phyloP scores from a whole-genome alignment of 306 rosid species.

The Vigna hirtella region DNA sequence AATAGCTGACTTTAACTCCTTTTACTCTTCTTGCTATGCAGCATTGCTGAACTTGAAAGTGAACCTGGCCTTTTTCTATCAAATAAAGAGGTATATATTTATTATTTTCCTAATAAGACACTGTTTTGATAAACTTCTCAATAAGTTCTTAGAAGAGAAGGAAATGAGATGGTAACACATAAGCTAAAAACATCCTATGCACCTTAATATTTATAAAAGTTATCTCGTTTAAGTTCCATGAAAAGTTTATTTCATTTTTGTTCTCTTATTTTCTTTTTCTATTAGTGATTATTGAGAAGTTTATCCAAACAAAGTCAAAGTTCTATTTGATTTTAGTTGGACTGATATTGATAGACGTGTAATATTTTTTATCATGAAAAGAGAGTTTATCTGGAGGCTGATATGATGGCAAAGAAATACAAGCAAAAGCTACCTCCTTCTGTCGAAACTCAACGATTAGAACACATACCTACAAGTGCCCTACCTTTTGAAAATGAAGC shows the following conservation, averaged over 20 bases:
- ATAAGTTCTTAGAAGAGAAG: not conserved
- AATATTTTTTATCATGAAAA: constrained; percentile 29
- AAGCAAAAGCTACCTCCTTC: constrained; percentile 67
- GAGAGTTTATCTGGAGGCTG: constrained; percentile 83
- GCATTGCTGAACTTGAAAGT: constrained; percentile 93
- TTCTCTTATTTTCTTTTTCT: not conserved
- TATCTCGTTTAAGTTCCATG: not conserved
- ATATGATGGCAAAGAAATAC: constrained; percentile 80
- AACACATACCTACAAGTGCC: constrained; percentile 40
- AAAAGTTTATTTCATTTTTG: not conserved
- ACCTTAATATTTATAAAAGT: not conserved
- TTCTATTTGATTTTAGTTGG: constrained; percentile 29
- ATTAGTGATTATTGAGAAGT: not conserved
- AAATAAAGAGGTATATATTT: constrained; percentile 68
- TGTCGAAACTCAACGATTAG: constrained; percentile 39
- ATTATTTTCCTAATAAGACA: constrained; percentile 6
- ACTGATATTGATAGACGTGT: constrained; percentile 25
- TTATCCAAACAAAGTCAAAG: not conserved
- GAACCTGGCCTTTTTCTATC: constrained; percentile 86
- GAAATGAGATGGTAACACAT: not conserved
- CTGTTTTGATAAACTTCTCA: not conserved
- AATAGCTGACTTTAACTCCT: not conserved
- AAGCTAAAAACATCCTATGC: not conserved
- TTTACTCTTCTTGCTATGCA: constrained; percentile 56
- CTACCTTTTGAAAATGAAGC: constrained; percentile 70